Percentiles rank a stretch among this genome's conserved stretches.
phyloP scores from a whole-genome alignment of 768 basidiomycete genomes.

The Suillus tomentosus region DNA sequence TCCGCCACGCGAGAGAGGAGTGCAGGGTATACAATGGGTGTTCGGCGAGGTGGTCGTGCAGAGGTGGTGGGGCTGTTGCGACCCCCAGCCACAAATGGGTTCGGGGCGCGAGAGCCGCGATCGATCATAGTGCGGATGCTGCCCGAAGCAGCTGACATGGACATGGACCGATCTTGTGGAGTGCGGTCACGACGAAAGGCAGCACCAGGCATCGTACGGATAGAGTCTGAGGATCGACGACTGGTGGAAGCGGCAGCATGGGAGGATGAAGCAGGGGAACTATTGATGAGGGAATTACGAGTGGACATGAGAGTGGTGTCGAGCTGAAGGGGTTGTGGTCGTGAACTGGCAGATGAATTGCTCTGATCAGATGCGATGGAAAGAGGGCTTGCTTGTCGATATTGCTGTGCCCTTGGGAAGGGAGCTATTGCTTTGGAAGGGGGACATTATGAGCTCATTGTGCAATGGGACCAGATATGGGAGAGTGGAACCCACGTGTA shows the following conservation, averaged over 20 bases:
- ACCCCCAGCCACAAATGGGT: constrained; percentile 39
- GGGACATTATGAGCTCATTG: constrained; percentile 28
- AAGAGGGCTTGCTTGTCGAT: constrained; percentile 38
- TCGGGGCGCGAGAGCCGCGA: constrained; percentile 36
- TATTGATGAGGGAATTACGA: constrained; percentile 44
- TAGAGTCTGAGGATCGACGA: constrained; percentile 72
- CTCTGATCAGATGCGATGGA: constrained; percentile 42
- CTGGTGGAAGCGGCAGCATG: constrained; percentile 28
- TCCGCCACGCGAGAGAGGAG: constrained; percentile 92
- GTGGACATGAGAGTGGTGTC: constrained; percentile 51
- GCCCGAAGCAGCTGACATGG: constrained; percentile 66
- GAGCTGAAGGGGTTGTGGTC: constrained; percentile 58
- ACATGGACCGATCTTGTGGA: constrained; percentile 72
- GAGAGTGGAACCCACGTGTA: constrained; percentile 41
- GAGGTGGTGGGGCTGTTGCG: constrained; percentile 39
- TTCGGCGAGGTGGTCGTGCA: constrained; percentile 45
- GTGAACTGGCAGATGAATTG: constrained; percentile 31
- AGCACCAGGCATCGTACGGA: constrained; percentile 56
- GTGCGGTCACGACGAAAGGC: constrained; percentile 60
- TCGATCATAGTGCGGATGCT: constrained; percentile 50
- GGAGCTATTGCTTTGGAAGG: constrained; percentile 28
- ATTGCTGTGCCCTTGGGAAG: constrained; percentile 29
- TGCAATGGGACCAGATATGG: constrained; percentile 32
- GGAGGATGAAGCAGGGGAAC: constrained; percentile 47
- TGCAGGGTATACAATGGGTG: constrained; percentile 92